Base-by-base conservation (phyloP, 2,329 filamentous ascomycete species). In the Monosporascus sp. region DNA sequence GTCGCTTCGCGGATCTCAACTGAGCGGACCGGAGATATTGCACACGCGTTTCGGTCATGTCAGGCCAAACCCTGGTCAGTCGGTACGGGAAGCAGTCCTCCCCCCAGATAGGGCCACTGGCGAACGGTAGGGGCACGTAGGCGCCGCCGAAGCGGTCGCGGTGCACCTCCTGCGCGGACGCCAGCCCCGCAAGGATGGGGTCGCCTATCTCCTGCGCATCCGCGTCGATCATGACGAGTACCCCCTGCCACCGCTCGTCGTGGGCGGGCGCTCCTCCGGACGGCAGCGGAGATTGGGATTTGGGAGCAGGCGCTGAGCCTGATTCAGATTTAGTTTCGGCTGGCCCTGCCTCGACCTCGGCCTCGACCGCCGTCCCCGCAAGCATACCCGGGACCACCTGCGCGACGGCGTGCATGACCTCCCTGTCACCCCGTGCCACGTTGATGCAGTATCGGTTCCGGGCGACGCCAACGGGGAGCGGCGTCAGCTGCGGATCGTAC, bases 121-220 rank as follows among this genome's bases (percentile, higher is more conserved):
- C 49, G 45, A 56, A 61, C 1, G 57, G 59, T 6, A 63, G n/a
- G 7, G 56, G 51, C 8, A 62, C 49, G 51, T 68, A 68, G 44
- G 50, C 39, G 47, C 67, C 65, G 7, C 60, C 65, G 47, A 64
- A 67, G 25, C 65, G 62, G 41, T 68, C 66, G 55, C 57, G 57
- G 14, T 62, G 56, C n/a, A 60, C 51, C 45, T 54, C 53, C 6
- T 36, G 31, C 14, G 31, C n/a, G 17, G 54, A 24, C 7, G 52
- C 55, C 17, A 60, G 52, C 42, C 60, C 54, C 17, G 48, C 52
- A 44, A 53, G 22, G 17, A 39, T 17, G 4, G 54, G 51, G 18
- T 54, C 49, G 18, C 54, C 54, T 6, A 57, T 17, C 7, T 50
- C 57, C 20, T 58, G 58, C 5, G 48, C 54, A 15, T 42, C 37